Percentiles rank a stretch among this genome's conserved stretches.
These are phyloP conservation scores for Corniculantispora saksenae DNA, from an alignment of 2,329 filamentous ascomycete species.

Conservation along the genomic window DNA sequence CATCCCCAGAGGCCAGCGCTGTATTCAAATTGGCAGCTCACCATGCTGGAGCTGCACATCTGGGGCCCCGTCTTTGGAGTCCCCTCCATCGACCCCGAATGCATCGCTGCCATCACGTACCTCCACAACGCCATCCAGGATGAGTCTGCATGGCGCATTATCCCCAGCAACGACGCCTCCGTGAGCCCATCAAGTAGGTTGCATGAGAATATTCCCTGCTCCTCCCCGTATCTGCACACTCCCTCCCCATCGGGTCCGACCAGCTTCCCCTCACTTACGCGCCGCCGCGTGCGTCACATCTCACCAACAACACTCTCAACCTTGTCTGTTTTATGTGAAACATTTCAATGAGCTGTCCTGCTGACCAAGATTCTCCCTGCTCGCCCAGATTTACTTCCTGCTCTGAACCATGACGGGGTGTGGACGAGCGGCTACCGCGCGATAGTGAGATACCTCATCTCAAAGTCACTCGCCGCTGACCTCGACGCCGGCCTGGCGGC, in stretches of 20 bases:
- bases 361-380: constrained; percentile 23
- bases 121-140: constrained; percentile 63
- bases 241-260: too few species aligned
- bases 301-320: neutral
- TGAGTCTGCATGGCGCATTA: constrained; percentile 62
- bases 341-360: constrained; percentile 3
- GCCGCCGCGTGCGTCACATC: constrained; percentile 1
- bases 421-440: constrained; percentile 63
- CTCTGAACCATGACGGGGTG: constrained; percentile 50
- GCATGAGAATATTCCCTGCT: neutral
- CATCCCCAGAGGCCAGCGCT: neutral
- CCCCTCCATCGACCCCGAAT: constrained; percentile 89
- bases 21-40: neutral
- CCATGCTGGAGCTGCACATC: constrained; percentile 71
- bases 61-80: constrained; percentile 89
- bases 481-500: constrained; percentile 45
- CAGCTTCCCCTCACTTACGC: constrained; percentile 21
- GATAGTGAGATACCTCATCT: constrained; percentile 59
- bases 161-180: constrained; percentile 72
- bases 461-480: constrained; percentile 35
- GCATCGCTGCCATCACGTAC: constrained; percentile 79
- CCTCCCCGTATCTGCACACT: neutral
- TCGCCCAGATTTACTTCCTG: constrained; percentile 53
- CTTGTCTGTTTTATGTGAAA: constrained; percentile 19
- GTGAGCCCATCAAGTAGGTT: constrained; percentile 69